Base-by-base conservation (phyloP, 169 alveolate genomes). In the Eimeria zaria region DNA sequence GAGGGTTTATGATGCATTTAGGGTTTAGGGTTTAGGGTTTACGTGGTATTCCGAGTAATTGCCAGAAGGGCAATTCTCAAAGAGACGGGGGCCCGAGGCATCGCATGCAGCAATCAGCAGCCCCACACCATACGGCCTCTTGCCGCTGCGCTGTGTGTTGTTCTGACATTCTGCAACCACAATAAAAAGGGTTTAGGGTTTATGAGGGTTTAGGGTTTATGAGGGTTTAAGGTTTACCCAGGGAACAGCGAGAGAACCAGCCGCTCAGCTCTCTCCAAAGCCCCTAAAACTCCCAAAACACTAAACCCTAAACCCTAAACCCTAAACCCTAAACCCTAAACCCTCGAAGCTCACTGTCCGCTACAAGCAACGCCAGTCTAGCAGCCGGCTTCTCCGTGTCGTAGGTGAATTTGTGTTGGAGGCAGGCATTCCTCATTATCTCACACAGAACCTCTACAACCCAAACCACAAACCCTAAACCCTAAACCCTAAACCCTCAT, bases 81-180 rank as follows among this genome's bases (percentile, higher is more conserved):
- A 99, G 62, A 99, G 97, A 85, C 98, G 99, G 41, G 99, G 99
- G 33, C 99, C 99, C 7, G 95, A 53, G 53, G 87, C 95, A 41
- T 95, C 97, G 85, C 67, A 76, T 60, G 97, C 97, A 62, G 97
- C 95, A 80, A 97, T 97, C 81, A 99, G 98, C 64, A 99, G 97
- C 76, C 99, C 99, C 83, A 99, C 99, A 58, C 99, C 99, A 98
- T 99, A 99, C 12, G 99, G 99, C 92, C 99, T 98, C 97, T 99
- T 99, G n/a, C 99, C 98, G 89, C 99, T 98, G 78, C 98, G 98
- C 85, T 98, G 99, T 39, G 99, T 99, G 97, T 99, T 99, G 87
- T 98, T 97, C 93, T 99, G 99, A 41, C 99, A 98, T 95, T 99
- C 99, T 98, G 97, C 69, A 76, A 62, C 27, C 41, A 95, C 30